phyloP scores from a whole-genome alignment of 2,329 filamentous ascomycete species.

The Colletotrichum nymphaeae region DNA sequence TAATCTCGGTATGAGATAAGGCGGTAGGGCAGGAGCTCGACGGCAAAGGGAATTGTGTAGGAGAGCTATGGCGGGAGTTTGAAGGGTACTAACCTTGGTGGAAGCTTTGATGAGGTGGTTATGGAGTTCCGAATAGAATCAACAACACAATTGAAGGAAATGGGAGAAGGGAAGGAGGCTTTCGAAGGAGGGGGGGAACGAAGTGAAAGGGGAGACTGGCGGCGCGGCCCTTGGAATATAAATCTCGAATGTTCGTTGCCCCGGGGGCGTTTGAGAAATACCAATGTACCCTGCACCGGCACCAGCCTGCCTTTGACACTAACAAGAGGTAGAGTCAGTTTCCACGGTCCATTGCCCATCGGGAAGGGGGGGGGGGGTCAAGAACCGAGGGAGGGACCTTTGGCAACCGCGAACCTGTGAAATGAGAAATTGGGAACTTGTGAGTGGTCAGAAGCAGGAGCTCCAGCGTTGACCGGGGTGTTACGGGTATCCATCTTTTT shows the following conservation, averaged over 20 bases:
- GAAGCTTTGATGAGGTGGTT: slow-evolving; percentile 6
- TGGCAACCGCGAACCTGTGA: not conserved
- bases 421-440: slow-evolving; percentile 32
- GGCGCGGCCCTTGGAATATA: not conserved
- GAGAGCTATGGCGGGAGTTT: not conserved
- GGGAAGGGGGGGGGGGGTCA: slow-evolving; percentile 3
- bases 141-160: slow-evolving; percentile 5
- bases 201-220: not conserved
- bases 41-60: slow-evolving; percentile 18
- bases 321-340: not conserved
- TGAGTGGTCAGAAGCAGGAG: slow-evolving; percentile 29
- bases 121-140: slow-evolving; percentile 7
- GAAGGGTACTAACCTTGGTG: slow-evolving; percentile 20
- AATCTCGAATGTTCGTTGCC: slow-evolving; percentile 22
- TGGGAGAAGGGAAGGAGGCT: not conserved
- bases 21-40: slow-evolving; percentile 3
- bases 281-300: slow-evolving; percentile 8
- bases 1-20: slow-evolving; percentile 3
- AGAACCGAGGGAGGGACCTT: not conserved
- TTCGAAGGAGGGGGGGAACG: not conserved
- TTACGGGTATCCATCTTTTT: slow-evolving; percentile 20
- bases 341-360: slow-evolving; percentile 1
- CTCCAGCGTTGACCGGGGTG: slow-evolving; percentile 20
- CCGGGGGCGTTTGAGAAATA: slow-evolving; percentile 33
- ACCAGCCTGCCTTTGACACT: not conserved